phyloP scores from a whole-genome alignment of 2,329 filamentous ascomycete species.

The Tolypocladium cylindrosporum region DNA sequence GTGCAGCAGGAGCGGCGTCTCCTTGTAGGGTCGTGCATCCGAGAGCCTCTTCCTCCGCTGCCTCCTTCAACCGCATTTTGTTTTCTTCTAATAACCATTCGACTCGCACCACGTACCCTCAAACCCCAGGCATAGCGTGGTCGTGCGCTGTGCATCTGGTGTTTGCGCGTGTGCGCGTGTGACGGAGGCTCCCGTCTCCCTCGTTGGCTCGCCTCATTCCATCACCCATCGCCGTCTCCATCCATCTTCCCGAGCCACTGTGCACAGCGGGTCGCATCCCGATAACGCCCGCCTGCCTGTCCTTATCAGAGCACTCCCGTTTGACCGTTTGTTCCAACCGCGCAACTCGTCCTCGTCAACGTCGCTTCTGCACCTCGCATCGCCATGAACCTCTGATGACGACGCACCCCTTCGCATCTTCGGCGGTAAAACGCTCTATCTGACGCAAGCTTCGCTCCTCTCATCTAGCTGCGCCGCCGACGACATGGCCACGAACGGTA shows the following conservation, averaged over 20 bases:
- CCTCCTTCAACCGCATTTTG: neutral
- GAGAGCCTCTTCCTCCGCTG: neutral
- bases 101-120: neutral
- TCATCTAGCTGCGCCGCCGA: neutral
- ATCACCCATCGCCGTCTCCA: neutral
- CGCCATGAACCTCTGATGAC: neutral
- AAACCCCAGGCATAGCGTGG: neutral
- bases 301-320: neutral
- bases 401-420: neutral
- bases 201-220: neutral
- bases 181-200: neutral
- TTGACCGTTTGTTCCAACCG: neutral
- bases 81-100: neutral
- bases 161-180: neutral
- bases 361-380: neutral
- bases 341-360: neutral
- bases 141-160: neutral
- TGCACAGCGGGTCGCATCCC: neutral
- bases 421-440: neutral
- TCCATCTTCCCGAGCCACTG: neutral
- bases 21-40: neutral
- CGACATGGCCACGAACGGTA: conserved; percentile 8
- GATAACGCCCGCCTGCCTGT: neutral
- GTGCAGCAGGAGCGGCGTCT: conserved; percentile 3
- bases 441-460: neutral